Conservation (phyloP, 768 basidiomycete genomes). For the Asterophora parasitica region DNA sequence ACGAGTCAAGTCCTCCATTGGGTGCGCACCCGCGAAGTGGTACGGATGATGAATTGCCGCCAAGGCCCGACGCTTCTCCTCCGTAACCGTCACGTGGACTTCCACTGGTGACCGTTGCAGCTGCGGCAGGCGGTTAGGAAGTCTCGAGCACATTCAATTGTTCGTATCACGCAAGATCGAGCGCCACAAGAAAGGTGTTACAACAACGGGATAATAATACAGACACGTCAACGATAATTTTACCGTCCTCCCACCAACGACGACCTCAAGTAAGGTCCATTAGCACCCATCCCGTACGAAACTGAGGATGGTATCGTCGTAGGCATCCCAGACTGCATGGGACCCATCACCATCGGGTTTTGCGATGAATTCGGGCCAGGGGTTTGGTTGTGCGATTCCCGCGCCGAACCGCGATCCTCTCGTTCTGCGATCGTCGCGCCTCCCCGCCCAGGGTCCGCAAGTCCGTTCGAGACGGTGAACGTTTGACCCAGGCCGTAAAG, state of each 20-base stretch:
- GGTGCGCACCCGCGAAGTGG: no score
- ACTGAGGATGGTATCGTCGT: slow-evolving; percentile 43
- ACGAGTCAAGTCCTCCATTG: no score
- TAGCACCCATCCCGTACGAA: slow-evolving; percentile 53
- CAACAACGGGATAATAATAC: slow-evolving; percentile 13
- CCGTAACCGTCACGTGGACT: no score
- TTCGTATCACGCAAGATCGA: not conserved
- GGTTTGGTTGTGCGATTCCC: slow-evolving; percentile 55
- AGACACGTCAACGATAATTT: slow-evolving; percentile 24
- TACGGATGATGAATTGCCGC: no score
- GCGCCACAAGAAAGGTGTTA: slow-evolving; percentile 8
- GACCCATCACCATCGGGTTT: slow-evolving; percentile 46
- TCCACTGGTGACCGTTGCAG: no score
- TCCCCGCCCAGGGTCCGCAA: slow-evolving; percentile 59
- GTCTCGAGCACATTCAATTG: no score
- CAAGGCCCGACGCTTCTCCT: no score
- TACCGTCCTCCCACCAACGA: slow-evolving; percentile 52
- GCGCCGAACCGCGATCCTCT: slow-evolving; percentile 55
- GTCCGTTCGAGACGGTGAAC: slow-evolving; percentile 62
- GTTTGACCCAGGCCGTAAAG: slow-evolving; percentile 82
- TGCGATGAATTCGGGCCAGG: slow-evolving; percentile 40
- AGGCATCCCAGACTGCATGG: slow-evolving; percentile 40
- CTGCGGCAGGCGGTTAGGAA: no score
- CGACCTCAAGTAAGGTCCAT: slow-evolving; percentile 63
- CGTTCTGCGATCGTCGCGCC: slow-evolving; percentile 81